Evolutionary conservation across 106 monocot genomes (phyloP), one percentile per base, ranked within the genome.

Genomic region (Cymbidium sinense): DNA sequence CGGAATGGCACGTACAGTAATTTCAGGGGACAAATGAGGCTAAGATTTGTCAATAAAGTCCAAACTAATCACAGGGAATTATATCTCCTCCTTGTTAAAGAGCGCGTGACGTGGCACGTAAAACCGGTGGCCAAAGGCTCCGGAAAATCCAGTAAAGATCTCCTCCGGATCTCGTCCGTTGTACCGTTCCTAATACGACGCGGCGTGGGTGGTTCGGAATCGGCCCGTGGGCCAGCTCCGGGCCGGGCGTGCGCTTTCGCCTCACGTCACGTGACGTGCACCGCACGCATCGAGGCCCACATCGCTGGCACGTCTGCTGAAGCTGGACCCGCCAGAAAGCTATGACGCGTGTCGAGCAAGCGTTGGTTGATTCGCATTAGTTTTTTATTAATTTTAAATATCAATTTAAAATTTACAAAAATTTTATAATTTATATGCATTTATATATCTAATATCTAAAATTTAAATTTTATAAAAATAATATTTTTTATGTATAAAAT

Each of bases 221-320:
- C 3, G 23, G 7, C 58, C 58, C n/a, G 58, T 23, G n/a, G 23
- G 58, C 23, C 58, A 58, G 11, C 6, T 30, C 65, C 65, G 31
- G 65, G 31, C 65, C 25, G 65, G 31, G 65, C 65, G 65, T 67
- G 65, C 65, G 65, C 29, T 67, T 31, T 12, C 31, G 65, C 23
- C 65, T 31, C 65, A 30, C 65, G 65, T 67, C 65, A 67, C 65
- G 65, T 31, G 31, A 67, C 65, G 65, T 29, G 27, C 65, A 31
- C 65, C 12, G 11, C 65, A n/a, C 58, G 21, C 58, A 47, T 47
- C 47, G 13, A 47, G 47, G 47, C 47, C 47, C 47, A 47, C 47
- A 47, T 39, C 39, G 39, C 39, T 9, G 39, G 39, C 39, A 39
- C 39, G 39, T 39, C 39, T 39, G n/a, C 9, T 0, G 39, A 5